Evolutionary conservation across 2,329 filamentous ascomycete genomes (phyloP).

Genomic region (Geosmithia flava): DNA sequence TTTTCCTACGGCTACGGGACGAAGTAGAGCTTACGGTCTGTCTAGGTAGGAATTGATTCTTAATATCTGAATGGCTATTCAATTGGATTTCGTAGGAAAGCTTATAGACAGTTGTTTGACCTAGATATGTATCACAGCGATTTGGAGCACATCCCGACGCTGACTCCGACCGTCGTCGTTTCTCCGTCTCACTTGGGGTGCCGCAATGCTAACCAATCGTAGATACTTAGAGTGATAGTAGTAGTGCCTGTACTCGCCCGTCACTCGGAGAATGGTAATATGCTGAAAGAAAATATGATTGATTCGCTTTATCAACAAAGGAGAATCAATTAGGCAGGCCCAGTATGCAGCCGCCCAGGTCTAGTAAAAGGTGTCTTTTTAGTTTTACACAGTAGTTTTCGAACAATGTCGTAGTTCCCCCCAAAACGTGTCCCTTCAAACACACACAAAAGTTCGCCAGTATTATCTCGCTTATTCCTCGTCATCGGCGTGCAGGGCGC

Average conservation of each 20-base stretch:
- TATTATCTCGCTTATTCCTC: constrained; percentile 23
- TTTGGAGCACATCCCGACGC: too few relatives aligned
- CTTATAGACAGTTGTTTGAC: too few relatives aligned
- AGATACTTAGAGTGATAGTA: too few relatives aligned
- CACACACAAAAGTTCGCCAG: neutral
- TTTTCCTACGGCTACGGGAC: neutral
- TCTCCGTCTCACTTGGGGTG: too few relatives aligned
- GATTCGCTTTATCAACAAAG: constrained; percentile 1
- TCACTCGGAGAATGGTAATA: neutral
- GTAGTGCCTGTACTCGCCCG: too few relatives aligned
- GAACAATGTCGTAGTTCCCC: neutral
- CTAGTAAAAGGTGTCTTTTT: constrained; percentile 19
- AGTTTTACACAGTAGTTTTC: constrained; percentile 19
- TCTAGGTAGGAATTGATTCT: too few relatives aligned
- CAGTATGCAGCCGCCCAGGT: constrained; percentile 22
- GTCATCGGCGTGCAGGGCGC: constrained; percentile 36
- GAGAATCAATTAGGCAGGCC: constrained; percentile 7
- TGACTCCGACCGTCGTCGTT: too few relatives aligned
- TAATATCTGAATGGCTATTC: too few relatives aligned
- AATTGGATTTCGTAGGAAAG: too few relatives aligned
- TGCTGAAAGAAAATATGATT: constrained; percentile 8
- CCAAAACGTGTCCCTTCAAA: neutral
- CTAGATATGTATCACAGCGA: too few relatives aligned
- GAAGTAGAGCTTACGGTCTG: too few relatives aligned
- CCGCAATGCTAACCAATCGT: too few relatives aligned